Conservation (phyloP, 805 yeast species). For the Nakazawaea wickerhamii region DNA sequence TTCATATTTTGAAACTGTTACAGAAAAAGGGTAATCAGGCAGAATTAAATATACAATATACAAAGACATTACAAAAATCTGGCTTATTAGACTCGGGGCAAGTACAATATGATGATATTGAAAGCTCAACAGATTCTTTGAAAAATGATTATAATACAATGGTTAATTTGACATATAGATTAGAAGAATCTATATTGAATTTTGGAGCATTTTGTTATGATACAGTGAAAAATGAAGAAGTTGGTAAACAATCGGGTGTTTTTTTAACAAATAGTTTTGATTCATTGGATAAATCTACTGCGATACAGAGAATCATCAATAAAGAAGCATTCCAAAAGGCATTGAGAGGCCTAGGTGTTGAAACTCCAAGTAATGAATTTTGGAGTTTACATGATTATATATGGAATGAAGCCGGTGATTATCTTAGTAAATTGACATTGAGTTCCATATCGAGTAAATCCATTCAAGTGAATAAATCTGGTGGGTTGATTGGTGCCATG, state of each 20-base stretch:
- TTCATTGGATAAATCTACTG: constrained; percentile 44
- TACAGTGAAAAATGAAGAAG: constrained; percentile 25
- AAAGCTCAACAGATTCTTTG: constrained; percentile 29
- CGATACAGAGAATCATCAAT: constrained; percentile 38
- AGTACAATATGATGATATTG: constrained; percentile 29
- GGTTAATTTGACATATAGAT: constrained; percentile 17
- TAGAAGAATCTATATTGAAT: constrained; percentile 30
- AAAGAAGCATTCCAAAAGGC: constrained; percentile 45
- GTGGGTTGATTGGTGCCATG: constrained; percentile 41
- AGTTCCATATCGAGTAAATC: constrained; percentile 34
- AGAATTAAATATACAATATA: constrained; percentile 36
- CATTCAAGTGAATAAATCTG: constrained; percentile 29
- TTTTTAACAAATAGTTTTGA: constrained; percentile 47
- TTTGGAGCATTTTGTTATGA: constrained; percentile 44
- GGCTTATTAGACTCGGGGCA: constrained; percentile 13
- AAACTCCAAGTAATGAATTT: constrained; percentile 20
- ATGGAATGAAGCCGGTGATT: constrained; percentile 43
- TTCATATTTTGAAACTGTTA: constrained; percentile 45
- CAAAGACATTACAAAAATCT: constrained; percentile 20
- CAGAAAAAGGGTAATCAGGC: constrained; percentile 40
- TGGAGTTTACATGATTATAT: constrained; percentile 36
- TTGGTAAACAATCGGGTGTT: constrained; percentile 46
- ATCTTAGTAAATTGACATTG: constrained; percentile 32
- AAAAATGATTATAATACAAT: constrained; percentile 24
- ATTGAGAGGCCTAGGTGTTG: constrained; percentile 31